These are phyloP conservation scores for Petunia hybrid DNA, from an alignment of 305 asterid genomes.

Conservation along the genomic window DNA sequence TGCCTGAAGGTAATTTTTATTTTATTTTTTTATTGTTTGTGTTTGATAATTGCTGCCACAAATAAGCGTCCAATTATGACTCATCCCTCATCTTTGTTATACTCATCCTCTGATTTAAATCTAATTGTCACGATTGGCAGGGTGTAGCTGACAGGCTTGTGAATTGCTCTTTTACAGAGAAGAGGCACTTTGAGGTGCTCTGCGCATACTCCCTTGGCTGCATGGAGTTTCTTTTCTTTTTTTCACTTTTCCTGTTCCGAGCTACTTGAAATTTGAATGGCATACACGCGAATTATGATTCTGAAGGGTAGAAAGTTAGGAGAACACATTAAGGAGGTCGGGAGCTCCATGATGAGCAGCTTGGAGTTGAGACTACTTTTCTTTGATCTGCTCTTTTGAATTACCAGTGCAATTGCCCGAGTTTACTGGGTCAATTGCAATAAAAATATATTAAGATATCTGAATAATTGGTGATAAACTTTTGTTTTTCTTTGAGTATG, in stretches of 20 bases:
- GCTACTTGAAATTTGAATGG: slow-evolving; percentile 9
- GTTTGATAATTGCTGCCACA: background rate
- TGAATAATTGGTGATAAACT: too few species aligned
- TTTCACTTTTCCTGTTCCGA: background rate
- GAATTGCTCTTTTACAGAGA: background rate
- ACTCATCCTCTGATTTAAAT: background rate
- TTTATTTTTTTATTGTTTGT: background rate
- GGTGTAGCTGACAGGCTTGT: slow-evolving; percentile 10
- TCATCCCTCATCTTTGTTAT: background rate
- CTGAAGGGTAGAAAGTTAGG: background rate
- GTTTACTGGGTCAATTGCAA: background rate
- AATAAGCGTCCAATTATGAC: background rate
- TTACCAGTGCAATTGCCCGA: background rate
- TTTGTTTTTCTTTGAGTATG: background rate
- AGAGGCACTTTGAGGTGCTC: slow-evolving; percentile 12
- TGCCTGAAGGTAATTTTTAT: background rate
- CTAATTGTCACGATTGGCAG: background rate
- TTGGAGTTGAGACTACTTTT: slow-evolving; percentile 25
- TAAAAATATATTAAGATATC: too few species aligned
- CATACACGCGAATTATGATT: background rate
- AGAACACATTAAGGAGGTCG: background rate
- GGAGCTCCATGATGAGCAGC: background rate
- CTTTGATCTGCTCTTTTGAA: background rate
- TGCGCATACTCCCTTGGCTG: background rate
- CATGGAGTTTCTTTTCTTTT: background rate